Percentiles rank a stretch among this genome's conserved stretches.
phyloP scores from a whole-genome alignment of 2,329 filamentous ascomycete species.

The Arthrocladium fulminans region DNA sequence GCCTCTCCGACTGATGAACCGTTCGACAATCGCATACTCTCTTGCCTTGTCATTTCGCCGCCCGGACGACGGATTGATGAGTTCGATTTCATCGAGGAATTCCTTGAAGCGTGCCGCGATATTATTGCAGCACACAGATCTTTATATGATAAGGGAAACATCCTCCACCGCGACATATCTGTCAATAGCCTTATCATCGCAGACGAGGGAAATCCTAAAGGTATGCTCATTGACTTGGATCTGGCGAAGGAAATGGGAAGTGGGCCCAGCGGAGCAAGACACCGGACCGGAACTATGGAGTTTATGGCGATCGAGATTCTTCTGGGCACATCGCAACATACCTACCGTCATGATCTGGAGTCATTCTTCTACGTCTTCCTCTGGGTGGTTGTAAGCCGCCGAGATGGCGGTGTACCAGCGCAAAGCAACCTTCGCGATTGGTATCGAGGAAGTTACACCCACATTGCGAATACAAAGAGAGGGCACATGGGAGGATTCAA shows the following conservation, averaged over 20 bases:
- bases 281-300: conserved; percentile 1
- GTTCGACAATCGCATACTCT: too few species aligned
- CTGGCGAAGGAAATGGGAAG: conserved; percentile 24
- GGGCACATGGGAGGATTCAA: neutral
- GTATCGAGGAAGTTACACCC: neutral
- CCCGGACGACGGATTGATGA: conserved; percentile 24
- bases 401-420: neutral
- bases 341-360: neutral
- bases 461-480: neutral
- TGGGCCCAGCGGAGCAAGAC: neutral
- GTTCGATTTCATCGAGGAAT: conserved; percentile 26
- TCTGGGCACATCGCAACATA: conserved; percentile 2
- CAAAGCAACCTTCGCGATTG: neutral
- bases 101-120: conserved; percentile 30
- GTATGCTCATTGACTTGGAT: conserved; percentile 30
- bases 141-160: conserved; percentile 28
- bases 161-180: conserved; percentile 33
- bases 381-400: too few species aligned
- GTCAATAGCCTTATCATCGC: conserved; percentile 34
- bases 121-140: conserved; percentile 32
- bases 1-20: too few species aligned
- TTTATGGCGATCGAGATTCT: conserved; percentile 1
- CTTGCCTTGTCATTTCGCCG: too few species aligned
- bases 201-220: conserved; percentile 6
- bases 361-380: conserved; percentile 3